A percentile compares a stretch with the other conserved stretches of the same genome.
Conservation (phyloP, 495 filamentous ascomycete species). For the Podospora conica region DNA sequence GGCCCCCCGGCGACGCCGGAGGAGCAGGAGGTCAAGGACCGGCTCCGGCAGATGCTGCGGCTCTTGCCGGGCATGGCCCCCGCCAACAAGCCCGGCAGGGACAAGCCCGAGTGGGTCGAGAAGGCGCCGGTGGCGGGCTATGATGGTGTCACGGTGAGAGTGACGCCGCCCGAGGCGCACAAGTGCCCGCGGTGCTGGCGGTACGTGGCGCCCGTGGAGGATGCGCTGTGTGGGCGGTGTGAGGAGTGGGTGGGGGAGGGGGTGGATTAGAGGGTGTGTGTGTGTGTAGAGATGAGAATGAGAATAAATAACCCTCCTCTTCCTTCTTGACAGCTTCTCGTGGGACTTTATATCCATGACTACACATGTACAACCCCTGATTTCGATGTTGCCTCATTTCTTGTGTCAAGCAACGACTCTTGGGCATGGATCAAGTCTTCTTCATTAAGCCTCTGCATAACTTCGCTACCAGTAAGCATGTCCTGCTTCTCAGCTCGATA, state of each 20-base stretch:
- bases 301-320: background rate
- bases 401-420: background rate
- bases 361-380: too few relatives aligned
- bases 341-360: too few relatives aligned
- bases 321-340: too few relatives aligned
- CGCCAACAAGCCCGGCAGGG: too few relatives aligned
- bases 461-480: background rate
- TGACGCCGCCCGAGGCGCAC: conserved; percentile 56
- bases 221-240: conserved; percentile 67
- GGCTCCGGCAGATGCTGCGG: too few relatives aligned
- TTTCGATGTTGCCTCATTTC: too few relatives aligned
- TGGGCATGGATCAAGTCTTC: background rate
- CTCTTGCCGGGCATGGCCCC: too few relatives aligned
- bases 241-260: conserved; percentile 51
- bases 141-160: conserved; percentile 53
- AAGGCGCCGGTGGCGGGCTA: conserved; percentile 46
- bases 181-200: conserved; percentile 92
- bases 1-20: conserved; percentile 17
- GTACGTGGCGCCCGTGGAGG: conserved; percentile 55
- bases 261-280: conserved; percentile 5
- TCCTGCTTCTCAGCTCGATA: background rate
- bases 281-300: background rate
- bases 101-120: too few relatives aligned
- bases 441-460: background rate
- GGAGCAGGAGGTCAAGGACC: too few relatives aligned